Base-by-base conservation (phyloP, 148 eudicot species). In the Cornus kousa region DNA sequence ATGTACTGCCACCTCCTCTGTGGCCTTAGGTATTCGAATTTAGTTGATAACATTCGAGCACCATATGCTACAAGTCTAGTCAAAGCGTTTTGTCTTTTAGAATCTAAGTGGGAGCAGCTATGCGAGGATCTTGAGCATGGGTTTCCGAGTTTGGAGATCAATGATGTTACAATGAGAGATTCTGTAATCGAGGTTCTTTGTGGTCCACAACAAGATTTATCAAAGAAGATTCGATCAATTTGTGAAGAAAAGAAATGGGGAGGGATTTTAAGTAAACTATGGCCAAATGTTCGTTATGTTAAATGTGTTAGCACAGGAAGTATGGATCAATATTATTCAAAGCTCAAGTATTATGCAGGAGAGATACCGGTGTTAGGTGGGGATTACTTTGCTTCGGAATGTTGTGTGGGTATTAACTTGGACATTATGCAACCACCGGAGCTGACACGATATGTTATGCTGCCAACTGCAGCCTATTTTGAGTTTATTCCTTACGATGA, bases 1-100 rank as follows among this genome's bases (percentile, higher is more conserved):
- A 82, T 84, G 82, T 84, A 82, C 37, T 87, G 87, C 68, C 89
- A 87, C 73, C 80, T 87, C 14, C 86, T 87, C 5, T 87, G 87
- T 53, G 89, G 87, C 73, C 85, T 84, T 37, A 77, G 85, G 68
- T 62, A 72, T 16, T 77, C 19, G 9, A 72, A 73, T 39, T 43
- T 59, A 12, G 67, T 82, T 46, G 84, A 82, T 73, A 67, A 73
- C 28, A 77, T 77, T 73, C 39, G 74, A 40, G 81, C 84, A 39
- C 84, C 84, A 4, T 82, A 82, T 82, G 84, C 84, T 73, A 40
- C 39, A 24, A 80, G 80, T 48, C 73, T 82, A 71, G 79, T 73
- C 23, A 73, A 22, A 53, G 84, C 84, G 17, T 73, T 82, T 35
- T 9, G 12, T 72, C 78, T 82, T 68, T 62, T 82, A 20, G 84